Conservation (phyloP, 2,329 filamentous ascomycete species). For the Clathrospora elynae region DNA sequence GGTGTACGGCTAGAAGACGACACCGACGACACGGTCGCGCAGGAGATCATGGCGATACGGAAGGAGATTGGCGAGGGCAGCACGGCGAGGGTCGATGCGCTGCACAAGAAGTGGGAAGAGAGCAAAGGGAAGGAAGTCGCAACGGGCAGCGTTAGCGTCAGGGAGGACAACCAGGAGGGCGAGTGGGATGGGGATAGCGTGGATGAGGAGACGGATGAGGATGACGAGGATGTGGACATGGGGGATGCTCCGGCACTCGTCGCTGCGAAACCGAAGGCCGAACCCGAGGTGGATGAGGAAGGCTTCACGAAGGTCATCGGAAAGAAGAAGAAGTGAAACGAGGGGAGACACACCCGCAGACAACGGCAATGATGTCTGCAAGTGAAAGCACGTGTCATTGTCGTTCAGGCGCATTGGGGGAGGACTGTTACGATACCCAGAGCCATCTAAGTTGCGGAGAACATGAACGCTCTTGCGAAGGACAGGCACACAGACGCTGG, state of each 20-base stretch:
- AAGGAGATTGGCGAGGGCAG: constrained; percentile 68
- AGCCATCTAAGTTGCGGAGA: no score
- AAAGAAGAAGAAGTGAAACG: constrained; percentile 45
- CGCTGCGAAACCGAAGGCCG: constrained; percentile 40
- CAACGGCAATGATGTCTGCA: no score
- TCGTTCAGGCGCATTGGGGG: no score
- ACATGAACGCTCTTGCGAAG: no score
- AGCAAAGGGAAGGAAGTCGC: constrained; percentile 63
- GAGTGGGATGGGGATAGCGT: constrained; percentile 48
- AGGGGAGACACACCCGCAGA: neutral
- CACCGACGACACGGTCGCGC: constrained; percentile 74
- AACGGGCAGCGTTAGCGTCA: constrained; percentile 52
- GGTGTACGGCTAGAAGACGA: constrained; percentile 92
- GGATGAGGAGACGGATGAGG: constrained; percentile 60
- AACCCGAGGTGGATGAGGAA: constrained; percentile 50
- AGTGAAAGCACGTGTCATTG: no score
- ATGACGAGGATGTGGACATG: constrained; percentile 46
- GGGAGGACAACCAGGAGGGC: constrained; percentile 62
- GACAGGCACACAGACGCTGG: no score
- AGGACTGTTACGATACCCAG: no score
- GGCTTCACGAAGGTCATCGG: constrained; percentile 52
- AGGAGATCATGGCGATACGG: constrained; percentile 71
- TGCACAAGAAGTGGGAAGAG: constrained; percentile 68
- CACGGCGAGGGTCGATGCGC: constrained; percentile 66
- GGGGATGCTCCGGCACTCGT: constrained; percentile 45